A percentile compares a stretch with the other conserved stretches of the same genome.
phyloP scores from a whole-genome alignment of 352 stramenopile genomes.

The Pythium pectinolyticum region DNA sequence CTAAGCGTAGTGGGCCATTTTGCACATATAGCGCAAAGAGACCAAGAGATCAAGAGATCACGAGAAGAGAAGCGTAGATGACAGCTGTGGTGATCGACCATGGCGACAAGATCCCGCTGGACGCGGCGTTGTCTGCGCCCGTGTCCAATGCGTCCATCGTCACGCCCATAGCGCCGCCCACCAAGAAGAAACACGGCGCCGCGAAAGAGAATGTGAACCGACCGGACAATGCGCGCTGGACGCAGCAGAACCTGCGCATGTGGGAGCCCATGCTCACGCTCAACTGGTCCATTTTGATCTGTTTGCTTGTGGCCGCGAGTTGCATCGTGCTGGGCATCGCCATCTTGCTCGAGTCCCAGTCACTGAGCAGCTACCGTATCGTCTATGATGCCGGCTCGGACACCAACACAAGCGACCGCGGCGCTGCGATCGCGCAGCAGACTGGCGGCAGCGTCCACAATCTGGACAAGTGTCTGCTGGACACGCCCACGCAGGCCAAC shows the following conservation, averaged over 20 bases:
- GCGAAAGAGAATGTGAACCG: constrained; percentile 41
- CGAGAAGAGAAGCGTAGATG: not conserved
- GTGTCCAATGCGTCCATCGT: constrained; percentile 5
- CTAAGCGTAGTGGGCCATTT: no score
- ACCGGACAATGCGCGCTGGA: constrained; percentile 52
- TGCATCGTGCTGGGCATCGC: constrained; percentile 50
- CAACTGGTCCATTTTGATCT: constrained; percentile 56
- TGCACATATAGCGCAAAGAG: not conserved
- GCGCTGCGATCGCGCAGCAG: constrained; percentile 32
- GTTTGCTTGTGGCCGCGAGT: constrained; percentile 39
- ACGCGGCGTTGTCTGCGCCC: not conserved
- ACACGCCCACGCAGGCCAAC: constrained; percentile 42
- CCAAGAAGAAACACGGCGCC: constrained; percentile 1
- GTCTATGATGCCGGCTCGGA: constrained; percentile 55
- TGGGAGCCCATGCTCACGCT: constrained; percentile 80
- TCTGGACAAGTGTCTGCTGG: constrained; percentile 53
- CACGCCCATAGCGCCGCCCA: constrained; percentile 3
- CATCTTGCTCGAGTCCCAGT: constrained; percentile 48
- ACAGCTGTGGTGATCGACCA: constrained; percentile 30
- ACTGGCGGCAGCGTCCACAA: constrained; percentile 35
- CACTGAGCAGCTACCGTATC: constrained; percentile 57
- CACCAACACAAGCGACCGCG: constrained; percentile 24
- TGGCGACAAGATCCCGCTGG: constrained; percentile 24
- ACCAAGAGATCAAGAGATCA: no score
- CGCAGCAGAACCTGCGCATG: constrained; percentile 66